phyloP scores from a whole-genome alignment of 2,329 filamentous ascomycete genomes.

The Coniochaeta sp. region DNA sequence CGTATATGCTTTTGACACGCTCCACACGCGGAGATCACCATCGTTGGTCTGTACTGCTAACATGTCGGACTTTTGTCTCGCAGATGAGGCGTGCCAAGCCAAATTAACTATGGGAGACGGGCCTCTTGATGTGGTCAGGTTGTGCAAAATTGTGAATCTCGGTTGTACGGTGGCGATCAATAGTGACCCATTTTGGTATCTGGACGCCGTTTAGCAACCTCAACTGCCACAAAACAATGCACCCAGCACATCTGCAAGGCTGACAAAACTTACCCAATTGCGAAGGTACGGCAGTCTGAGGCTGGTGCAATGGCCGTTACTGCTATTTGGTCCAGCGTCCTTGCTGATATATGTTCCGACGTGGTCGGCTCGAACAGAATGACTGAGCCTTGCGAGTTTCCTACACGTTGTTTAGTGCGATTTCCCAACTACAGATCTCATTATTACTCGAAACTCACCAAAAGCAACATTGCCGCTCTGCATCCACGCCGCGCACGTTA shows the following conservation, averaged over 20 bases:
- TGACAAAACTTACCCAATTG: slow-evolving; percentile 70
- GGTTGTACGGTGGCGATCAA: slow-evolving; percentile 85
- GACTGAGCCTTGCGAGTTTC: slow-evolving; percentile 86
- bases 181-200: slow-evolving; percentile 92
- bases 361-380: slow-evolving; percentile 92
- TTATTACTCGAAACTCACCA: slow-evolving; percentile 52
- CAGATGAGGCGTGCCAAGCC: slow-evolving; percentile 93
- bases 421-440: slow-evolving; percentile 7
- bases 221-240: not conserved
- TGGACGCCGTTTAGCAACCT: slow-evolving; percentile 26
- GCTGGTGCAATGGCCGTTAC: slow-evolving; percentile 90
- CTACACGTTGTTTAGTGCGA: slow-evolving; percentile 37
- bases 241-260: not conserved
- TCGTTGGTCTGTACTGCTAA: slow-evolving; percentile 86
- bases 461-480: slow-evolving; percentile 94
- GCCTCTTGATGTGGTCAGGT: slow-evolving; percentile 72
- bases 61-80: slow-evolving; percentile 97
- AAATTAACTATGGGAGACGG: slow-evolving; percentile 84
- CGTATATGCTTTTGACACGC: slow-evolving; percentile 74
- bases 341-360: slow-evolving; percentile 82
- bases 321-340: slow-evolving; percentile 86
- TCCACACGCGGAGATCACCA: slow-evolving; percentile 93
- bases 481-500: slow-evolving; percentile 90
- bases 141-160: slow-evolving; percentile 89
- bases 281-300: slow-evolving; percentile 86